phyloP scores from a whole-genome alignment of 2,329 filamentous ascomycete species.

The Tetracladium maxilliforme region DNA sequence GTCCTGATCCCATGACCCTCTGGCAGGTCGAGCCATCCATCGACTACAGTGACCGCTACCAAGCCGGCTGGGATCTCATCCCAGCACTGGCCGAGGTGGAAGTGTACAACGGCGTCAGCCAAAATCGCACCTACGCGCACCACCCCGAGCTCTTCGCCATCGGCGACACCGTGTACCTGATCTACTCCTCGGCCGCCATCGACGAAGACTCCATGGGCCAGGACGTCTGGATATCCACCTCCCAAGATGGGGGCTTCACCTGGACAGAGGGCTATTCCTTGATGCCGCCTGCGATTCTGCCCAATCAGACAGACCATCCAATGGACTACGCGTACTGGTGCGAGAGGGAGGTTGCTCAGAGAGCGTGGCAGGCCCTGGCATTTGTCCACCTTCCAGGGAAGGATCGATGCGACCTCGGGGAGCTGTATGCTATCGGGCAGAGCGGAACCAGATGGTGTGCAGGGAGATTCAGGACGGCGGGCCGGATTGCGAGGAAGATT shows the following conservation, averaged over 20 bases:
- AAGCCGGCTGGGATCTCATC: slow-evolving; percentile 12
- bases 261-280: slow-evolving; percentile 7
- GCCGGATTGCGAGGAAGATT: too few relatives aligned
- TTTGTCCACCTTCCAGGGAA: too few relatives aligned
- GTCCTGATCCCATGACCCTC: slow-evolving; percentile 4
- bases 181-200: slow-evolving; percentile 10
- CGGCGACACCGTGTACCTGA: slow-evolving; percentile 7
- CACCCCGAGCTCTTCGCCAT: slow-evolving; percentile 10
- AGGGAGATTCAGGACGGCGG: too few relatives aligned
- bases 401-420: too few relatives aligned
- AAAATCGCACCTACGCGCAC: slow-evolving; percentile 11
- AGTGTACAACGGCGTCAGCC: slow-evolving; percentile 9
- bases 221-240: slow-evolving; percentile 10
- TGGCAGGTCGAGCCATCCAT: slow-evolving; percentile 9
- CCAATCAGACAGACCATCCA: slow-evolving; percentile 9
- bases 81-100: slow-evolving; percentile 7
- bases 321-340: slow-evolving; percentile 9
- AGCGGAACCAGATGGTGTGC: too few relatives aligned
- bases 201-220: slow-evolving; percentile 13
- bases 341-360: too few relatives aligned
- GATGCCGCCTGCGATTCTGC: slow-evolving; percentile 10
- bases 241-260: slow-evolving; percentile 7
- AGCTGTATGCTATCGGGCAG: too few relatives aligned
- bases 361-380: too few relatives aligned
- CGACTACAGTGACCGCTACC: slow-evolving; percentile 10